Conservation (phyloP, 805 yeast species). For the Candida schatavii region DNA sequence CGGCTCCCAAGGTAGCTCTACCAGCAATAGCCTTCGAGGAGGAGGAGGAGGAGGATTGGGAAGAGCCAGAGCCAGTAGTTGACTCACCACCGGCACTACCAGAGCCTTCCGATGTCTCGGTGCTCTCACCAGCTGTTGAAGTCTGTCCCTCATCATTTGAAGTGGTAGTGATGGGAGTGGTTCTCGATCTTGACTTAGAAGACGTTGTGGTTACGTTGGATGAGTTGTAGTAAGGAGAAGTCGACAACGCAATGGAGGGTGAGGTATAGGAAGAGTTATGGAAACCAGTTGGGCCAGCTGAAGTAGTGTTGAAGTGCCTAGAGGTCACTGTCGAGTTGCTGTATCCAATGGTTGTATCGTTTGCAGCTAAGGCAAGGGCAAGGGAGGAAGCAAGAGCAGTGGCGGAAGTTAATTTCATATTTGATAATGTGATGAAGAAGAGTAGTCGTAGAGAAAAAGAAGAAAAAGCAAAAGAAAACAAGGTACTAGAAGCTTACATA, state of each 20-base stretch:
- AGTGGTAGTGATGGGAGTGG: background rate
- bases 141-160: background rate
- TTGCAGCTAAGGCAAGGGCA: constrained; percentile 1
- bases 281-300: background rate
- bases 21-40: background rate
- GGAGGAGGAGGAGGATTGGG: background rate
- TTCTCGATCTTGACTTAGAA: background rate
- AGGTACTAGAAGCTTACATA: too few species aligned
- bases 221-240: background rate
- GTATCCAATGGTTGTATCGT: background rate
- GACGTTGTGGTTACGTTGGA: background rate
- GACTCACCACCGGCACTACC: background rate
- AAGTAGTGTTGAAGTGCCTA: background rate
- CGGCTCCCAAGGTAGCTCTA: background rate
- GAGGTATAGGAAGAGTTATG: background rate
- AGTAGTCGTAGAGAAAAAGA: too few species aligned
- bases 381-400: background rate
- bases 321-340: background rate
- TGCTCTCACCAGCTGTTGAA: background rate
- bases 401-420: background rate
- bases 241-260: background rate
- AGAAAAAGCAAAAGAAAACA: too few species aligned
- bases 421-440: too few species aligned
- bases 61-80: background rate
- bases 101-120: background rate